These are phyloP conservation scores for Canavalia gladiata DNA, from an alignment of 306 rosid genomes.

Conservation along the genomic window DNA sequence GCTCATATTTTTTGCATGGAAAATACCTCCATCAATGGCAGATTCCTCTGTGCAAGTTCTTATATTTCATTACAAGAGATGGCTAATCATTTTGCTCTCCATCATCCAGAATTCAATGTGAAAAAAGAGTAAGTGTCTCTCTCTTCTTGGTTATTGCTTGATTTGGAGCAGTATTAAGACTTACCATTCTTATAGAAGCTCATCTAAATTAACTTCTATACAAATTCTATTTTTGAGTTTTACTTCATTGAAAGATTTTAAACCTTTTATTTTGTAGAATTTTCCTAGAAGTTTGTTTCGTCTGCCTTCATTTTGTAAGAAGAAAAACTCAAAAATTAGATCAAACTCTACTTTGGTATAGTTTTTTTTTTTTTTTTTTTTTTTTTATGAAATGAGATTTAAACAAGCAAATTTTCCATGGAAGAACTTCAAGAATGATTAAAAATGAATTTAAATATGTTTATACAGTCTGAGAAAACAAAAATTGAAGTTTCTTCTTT, in stretches of 20 bases:
- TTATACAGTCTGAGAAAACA: background rate
- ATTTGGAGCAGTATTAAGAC: background rate
- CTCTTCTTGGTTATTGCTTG: background rate
- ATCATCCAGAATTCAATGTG: slow-evolving; percentile 54
- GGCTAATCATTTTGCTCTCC: slow-evolving; percentile 43
- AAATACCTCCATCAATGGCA: slow-evolving; percentile 56
- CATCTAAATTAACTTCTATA: too few relatives aligned
- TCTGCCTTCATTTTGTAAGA: too few relatives aligned
- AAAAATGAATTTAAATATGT: too few relatives aligned
- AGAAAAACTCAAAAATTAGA: too few relatives aligned
- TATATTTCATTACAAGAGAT: slow-evolving; percentile 59
- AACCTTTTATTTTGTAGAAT: too few relatives aligned
- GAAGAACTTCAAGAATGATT: background rate
- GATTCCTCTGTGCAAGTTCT: slow-evolving; percentile 58
- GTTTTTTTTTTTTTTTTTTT: too few relatives aligned
- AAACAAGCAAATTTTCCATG: background rate
- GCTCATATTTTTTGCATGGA: slow-evolving; percentile 69
- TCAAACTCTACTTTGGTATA: too few relatives aligned
- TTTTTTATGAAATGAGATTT: background rate
- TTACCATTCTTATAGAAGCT: too few relatives aligned
- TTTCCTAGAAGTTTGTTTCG: too few relatives aligned
- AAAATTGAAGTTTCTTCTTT: background rate
- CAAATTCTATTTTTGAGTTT: too few relatives aligned
- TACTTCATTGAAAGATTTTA: too few relatives aligned
- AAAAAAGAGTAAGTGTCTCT: slow-evolving; percentile 58